Conservation (phyloP, 202 grass and related monocot genomes). For the Zizania palustris region DNA sequence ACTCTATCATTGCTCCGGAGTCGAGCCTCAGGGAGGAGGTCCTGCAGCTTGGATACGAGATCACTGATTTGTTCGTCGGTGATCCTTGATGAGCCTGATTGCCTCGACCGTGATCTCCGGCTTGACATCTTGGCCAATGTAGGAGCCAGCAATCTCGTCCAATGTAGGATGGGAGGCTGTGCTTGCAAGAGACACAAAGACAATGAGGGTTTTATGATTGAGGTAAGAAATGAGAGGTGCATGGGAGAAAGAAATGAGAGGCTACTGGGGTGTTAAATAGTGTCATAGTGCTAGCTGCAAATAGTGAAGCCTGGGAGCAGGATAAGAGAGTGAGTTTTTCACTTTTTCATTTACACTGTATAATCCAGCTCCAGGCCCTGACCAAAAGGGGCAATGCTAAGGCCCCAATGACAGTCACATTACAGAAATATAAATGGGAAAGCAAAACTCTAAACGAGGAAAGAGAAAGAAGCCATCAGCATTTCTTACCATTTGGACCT, state of each 20-base stretch:
- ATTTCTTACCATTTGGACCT: too few species aligned
- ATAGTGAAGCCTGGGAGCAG: slow-evolving; percentile 34
- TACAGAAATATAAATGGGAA: slow-evolving; percentile 30
- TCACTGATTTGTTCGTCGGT: slow-evolving; percentile 89
- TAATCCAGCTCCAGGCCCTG: slow-evolving; percentile 31
- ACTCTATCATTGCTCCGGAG: slow-evolving; percentile 74
- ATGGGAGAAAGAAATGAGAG: slow-evolving; percentile 55
- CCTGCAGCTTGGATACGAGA: slow-evolving; percentile 86
- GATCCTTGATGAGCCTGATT: slow-evolving; percentile 75
- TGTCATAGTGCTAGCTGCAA: neutral
- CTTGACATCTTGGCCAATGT: slow-evolving; percentile 62
- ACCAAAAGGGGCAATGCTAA: slow-evolving; percentile 42
- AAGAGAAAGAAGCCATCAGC: slow-evolving; percentile 2
- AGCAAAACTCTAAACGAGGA: neutral
- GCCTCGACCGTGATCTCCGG: slow-evolving; percentile 73
- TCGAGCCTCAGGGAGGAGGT: slow-evolving; percentile 67
- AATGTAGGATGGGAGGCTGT: neutral
- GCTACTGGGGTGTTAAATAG: slow-evolving; percentile 64
- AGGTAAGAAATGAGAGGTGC: slow-evolving; percentile 44
- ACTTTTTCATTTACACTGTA: slow-evolving; percentile 36
- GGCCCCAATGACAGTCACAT: slow-evolving; percentile 41
- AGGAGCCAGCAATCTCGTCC: slow-evolving; percentile 1
- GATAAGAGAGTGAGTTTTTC: slow-evolving; percentile 43
- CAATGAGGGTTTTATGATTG: slow-evolving; percentile 39
- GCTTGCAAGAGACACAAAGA: slow-evolving; percentile 27